Conservation (phyloP, 768 basidiomycete species). For the Dentipellis fragilis region DNA sequence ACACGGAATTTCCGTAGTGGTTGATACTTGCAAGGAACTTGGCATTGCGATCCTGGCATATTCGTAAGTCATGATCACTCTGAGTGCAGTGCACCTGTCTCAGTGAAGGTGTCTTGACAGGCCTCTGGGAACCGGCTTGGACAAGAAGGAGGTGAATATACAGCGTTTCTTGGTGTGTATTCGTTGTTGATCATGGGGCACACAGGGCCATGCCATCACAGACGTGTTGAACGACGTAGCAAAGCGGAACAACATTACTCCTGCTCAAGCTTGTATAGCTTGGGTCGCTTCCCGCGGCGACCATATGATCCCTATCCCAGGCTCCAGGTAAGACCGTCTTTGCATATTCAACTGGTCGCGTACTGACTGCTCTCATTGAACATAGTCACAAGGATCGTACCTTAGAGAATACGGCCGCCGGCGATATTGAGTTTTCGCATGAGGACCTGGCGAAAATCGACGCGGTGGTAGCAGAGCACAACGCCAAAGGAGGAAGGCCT, state of each 20-base stretch:
- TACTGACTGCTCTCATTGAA: not conserved
- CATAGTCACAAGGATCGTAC: not conserved
- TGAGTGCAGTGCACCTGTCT: not conserved
- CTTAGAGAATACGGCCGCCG: not conserved
- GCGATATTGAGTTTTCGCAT: not conserved
- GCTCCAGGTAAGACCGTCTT: constrained; percentile 15
- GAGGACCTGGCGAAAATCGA: not conserved
- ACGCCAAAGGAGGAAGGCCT: not conserved
- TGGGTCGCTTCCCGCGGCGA: constrained; percentile 25
- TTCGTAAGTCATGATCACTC: constrained; percentile 18
- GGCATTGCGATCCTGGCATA: constrained; percentile 51
- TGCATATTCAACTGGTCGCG: not conserved
- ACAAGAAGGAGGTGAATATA: no score
- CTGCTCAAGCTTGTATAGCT: constrained; percentile 26
- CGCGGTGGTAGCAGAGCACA: not conserved
- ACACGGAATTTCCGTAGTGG: constrained; percentile 23
- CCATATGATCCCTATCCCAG: constrained; percentile 37
- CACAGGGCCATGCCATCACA: constrained; percentile 28
- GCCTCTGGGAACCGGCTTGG: no score
- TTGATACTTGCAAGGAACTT: constrained; percentile 43
- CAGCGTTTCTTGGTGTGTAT: no score
- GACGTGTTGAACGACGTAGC: constrained; percentile 30
- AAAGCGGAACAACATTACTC: constrained; percentile 28
- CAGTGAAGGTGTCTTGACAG: no score
- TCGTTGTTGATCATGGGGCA: no score